These are phyloP conservation scores for Plasmodium sp. DNA, from an alignment of 169 alveolate species.

Conservation along the genomic window DNA sequence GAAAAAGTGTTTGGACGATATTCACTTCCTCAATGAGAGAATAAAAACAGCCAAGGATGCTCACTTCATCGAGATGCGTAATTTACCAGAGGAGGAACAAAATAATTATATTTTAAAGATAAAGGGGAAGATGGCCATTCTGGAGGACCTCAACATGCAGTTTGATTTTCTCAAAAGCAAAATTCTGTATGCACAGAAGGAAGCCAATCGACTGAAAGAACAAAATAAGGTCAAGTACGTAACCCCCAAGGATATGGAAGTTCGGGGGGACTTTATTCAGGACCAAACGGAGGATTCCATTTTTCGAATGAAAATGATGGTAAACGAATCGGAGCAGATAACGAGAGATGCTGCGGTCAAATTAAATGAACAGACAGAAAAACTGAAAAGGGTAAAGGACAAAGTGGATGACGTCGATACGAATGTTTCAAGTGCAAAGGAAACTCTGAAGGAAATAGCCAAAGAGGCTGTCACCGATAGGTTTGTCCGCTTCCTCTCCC, in stretches of 20 bases:
- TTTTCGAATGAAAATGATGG: conserved; percentile 59
- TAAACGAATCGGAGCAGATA: conserved; percentile 63
- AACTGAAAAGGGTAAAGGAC: conserved; percentile 43
- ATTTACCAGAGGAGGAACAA: conserved; percentile 58
- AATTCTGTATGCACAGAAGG: conserved; percentile 30
- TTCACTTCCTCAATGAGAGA: conserved; percentile 40
- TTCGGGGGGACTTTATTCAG: conserved; percentile 48
- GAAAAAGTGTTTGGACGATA: conserved; percentile 30
- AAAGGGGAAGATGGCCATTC: conserved; percentile 34
- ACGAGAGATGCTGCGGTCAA: conserved; percentile 46
- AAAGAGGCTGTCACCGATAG: conserved; percentile 65
- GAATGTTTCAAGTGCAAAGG: conserved; percentile 52
- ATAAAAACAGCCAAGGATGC: conserved; percentile 74
- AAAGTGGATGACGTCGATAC: conserved; percentile 69
- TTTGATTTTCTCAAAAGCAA: conserved; percentile 53
- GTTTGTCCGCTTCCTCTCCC: conserved; percentile 34
- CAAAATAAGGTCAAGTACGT: not conserved
- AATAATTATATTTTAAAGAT: conserved; percentile 20
- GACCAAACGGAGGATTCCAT: conserved; percentile 58
- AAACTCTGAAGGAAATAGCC: conserved; percentile 60
- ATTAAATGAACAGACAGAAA: conserved; percentile 49
- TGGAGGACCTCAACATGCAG: conserved; percentile 46
- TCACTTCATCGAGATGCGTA: conserved; percentile 50
- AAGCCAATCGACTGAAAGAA: conserved; percentile 9
- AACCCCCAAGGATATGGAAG: conserved; percentile 52